These are phyloP conservation scores for Hsuehochloa calcarea DNA, from an alignment of 176 grass and related monocot genomes.

Conservation along the genomic window DNA sequence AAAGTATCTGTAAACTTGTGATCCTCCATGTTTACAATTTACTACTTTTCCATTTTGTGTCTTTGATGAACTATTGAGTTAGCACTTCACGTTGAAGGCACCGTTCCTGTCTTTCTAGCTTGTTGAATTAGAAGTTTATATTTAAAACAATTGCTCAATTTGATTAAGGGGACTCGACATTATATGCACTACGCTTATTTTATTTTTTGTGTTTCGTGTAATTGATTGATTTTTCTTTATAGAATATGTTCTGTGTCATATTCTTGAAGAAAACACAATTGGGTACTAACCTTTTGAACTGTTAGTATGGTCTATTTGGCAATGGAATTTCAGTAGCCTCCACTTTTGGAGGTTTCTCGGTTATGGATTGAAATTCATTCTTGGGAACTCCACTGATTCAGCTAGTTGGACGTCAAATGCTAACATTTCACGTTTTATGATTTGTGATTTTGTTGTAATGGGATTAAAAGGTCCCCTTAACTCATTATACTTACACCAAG, in stretches of 20 bases:
- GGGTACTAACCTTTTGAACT: neutral
- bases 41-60: neutral
- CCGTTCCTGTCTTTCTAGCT: neutral
- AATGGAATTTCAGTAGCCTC: neutral
- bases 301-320: neutral
- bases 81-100: neutral
- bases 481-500: neutral
- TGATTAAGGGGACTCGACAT: neutral
- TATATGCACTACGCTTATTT: neutral
- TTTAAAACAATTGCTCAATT: neutral
- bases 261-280: neutral
- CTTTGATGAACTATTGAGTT: constrained; percentile 7
- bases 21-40: neutral
- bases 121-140: neutral
- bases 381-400: neutral
- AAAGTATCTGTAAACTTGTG: neutral
- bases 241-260: neutral
- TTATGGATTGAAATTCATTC: neutral
- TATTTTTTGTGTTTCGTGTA: neutral
- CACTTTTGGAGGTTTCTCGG: neutral
- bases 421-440: neutral
- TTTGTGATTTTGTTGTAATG: neutral
- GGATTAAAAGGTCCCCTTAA: neutral
- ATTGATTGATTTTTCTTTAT: neutral
- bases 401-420: neutral